Conservation (phyloP, 2,329 filamentous ascomycete species). For the Arthrobotrys iridis region DNA sequence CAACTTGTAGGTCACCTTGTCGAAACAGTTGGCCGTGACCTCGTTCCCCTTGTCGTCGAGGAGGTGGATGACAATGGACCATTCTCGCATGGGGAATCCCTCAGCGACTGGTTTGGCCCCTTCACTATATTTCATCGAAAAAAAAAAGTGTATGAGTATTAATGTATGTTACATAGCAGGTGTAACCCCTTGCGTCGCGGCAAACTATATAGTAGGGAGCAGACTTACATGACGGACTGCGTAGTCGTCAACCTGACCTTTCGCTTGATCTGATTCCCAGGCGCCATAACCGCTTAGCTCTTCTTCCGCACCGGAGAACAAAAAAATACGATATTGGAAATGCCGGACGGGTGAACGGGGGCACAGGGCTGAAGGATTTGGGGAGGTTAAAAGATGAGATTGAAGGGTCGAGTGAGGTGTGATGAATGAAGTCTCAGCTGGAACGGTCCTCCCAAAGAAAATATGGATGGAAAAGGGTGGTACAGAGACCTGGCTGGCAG, state of each 20-base stretch:
- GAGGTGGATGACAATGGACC: conserved; percentile 86
- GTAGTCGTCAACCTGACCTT: conserved; percentile 92
- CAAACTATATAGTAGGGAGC: not conserved
- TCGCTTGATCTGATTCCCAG: conserved; percentile 73
- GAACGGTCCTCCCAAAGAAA: too few relatives aligned
- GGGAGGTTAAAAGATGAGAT: too few relatives aligned
- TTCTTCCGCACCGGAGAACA: not conserved
- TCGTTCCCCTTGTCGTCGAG: conserved; percentile 87
- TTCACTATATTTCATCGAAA: conserved; percentile 25
- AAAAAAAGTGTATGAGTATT: not conserved
- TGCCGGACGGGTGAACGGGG: not conserved
- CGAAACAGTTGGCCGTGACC: conserved; percentile 78
- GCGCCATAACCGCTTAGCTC: conserved; percentile 27
- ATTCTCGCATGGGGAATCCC: conserved; percentile 90
- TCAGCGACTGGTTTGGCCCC: conserved; percentile 75
- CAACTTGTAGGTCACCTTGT: conserved; percentile 90
- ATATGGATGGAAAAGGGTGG: not conserved
- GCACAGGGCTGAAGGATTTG: too few relatives aligned
- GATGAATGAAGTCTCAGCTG: too few relatives aligned
- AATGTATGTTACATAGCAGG: not conserved
- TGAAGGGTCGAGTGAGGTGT: not conserved
- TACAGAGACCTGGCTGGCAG: not conserved
- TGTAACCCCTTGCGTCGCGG: too few relatives aligned
- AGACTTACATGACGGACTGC: conserved; percentile 83
- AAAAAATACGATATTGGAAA: not conserved